Base-by-base conservation (phyloP, 1,139 yeast species). In the Kluyveromyces sp. region DNA sequence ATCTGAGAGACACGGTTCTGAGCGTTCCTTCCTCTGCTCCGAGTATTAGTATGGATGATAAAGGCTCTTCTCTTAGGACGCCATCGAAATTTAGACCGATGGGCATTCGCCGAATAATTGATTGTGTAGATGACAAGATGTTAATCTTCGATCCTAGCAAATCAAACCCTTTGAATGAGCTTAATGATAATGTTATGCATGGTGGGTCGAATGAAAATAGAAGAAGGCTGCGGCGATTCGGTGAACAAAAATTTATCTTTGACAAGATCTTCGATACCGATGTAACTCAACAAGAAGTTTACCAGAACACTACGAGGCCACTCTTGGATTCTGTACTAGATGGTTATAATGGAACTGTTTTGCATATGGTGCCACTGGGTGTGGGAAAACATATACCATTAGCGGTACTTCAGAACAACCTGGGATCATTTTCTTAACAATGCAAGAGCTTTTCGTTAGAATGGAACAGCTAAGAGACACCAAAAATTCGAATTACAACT, bases 301-400 rank as follows among this genome's bases (percentile, higher is more conserved):
- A 80, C 58, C 63, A 70, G 32, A 66, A 68, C 39, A 86, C 96
- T 0, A 79, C 95, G 0, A 70, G 74, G 45, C 92, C 95, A 0
- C 68, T 88, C 41, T 68, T 90, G 6, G 89, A 82, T 51, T 77
- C 83, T 39, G 81, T 88, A 0, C 64, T 90, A 41, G 95, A 85
- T 53, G 97, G 97, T 0, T 87, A 72, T 64, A 88, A 90, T 64
- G 83, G 95, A 4, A 89, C 97, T 0, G 89, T 90, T 0, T 92
- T 69, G 97, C 98, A 1, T 92, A 92, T 62, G 98, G 98, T 2
- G 96, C 96, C 29, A 89, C 98, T 0, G 98, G 98, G 0, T 92
- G 97, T 64, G 98, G 98, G n/a, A 90, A 90, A 62, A 89, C 97
- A 0, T 89, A 84, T 61, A 90, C 97, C 0, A 86, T 90, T 37